Evolutionary conservation across 441 rosid species (phyloP).

Genomic region (California macrophylla): DNA sequence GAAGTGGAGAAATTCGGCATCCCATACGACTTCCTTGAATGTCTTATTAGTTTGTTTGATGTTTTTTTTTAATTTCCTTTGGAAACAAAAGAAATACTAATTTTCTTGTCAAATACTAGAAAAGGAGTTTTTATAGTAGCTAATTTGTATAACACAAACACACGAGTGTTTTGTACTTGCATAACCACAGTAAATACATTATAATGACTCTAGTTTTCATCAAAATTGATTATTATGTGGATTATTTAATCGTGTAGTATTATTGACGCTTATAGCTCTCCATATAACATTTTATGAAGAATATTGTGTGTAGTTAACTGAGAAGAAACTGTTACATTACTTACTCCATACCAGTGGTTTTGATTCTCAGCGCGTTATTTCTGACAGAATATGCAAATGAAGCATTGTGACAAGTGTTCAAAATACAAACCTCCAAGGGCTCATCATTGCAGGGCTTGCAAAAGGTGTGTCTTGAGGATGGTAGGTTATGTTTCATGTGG

Average conservation of each 20-base stretch:
- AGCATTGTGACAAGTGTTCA: conserved; percentile 59
- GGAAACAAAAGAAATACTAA: neutral
- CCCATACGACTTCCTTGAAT: neutral
- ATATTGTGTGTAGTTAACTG: neutral
- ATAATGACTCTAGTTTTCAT: neutral
- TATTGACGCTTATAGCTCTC: neutral
- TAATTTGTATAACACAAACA: neutral
- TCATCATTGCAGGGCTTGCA: conserved; percentile 78
- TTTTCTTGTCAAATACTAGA: neutral
- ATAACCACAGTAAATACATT: neutral
- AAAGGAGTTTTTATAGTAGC: neutral
- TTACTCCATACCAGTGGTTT: neutral
- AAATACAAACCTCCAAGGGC: conserved; percentile 62
- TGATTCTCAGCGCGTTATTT: neutral
- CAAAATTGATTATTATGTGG: neutral
- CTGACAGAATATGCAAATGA: conserved; percentile 19
- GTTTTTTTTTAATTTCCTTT: neutral
- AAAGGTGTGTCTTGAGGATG: conserved; percentile 80
- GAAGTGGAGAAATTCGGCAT: neutral
- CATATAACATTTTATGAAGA: neutral
- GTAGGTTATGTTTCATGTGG: conserved; percentile 29
- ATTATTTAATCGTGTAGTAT: neutral
- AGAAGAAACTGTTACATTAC: neutral
- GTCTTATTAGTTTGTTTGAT: neutral
- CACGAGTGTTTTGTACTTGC: neutral